A percentile compares a stretch with the other conserved stretches of the same genome.
Conservation (phyloP, 176 grass and related monocot species). For the Aegilops longissima region DNA sequence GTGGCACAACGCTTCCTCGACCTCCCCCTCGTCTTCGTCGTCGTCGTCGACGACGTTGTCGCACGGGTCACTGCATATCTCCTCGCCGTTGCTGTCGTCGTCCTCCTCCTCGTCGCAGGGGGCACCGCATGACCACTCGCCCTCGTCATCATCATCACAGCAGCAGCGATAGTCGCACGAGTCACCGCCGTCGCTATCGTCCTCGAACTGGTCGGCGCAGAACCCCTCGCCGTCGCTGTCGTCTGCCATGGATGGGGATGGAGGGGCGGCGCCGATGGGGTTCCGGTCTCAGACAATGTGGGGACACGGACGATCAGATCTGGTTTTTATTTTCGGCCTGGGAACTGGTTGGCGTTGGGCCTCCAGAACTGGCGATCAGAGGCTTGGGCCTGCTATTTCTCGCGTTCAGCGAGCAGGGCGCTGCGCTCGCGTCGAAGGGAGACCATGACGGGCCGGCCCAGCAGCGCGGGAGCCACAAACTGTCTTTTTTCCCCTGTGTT, state of each 20-base stretch:
- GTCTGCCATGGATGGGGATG: neutral
- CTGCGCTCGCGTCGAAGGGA: too few species aligned
- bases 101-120: neutral
- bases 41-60: neutral
- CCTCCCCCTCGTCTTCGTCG: neutral
- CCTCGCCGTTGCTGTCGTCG: neutral
- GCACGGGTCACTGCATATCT: neutral
- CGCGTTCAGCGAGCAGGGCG: too few species aligned
- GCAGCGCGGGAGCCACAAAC: too few species aligned
- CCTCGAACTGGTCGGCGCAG: slow-evolving; percentile 8
- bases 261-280: neutral
- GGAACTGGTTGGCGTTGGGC: too few species aligned
- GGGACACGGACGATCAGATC: neutral
- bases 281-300: neutral
- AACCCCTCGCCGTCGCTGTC: neutral
- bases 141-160: neutral
- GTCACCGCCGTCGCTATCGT: neutral
- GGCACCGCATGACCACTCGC: neutral
- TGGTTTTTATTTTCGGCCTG: neutral
- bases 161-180: neutral
- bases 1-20: neutral
- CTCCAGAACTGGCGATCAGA: too few species aligned
- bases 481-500: too few species aligned
- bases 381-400: too few species aligned
- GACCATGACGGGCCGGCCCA: too few species aligned